Percentiles rank a stretch among this genome's conserved stretches.
These are phyloP conservation scores for Chaetoceros tenuissimus DNA, from an alignment of 108 stramenopile species.

Conservation along the genomic window DNA sequence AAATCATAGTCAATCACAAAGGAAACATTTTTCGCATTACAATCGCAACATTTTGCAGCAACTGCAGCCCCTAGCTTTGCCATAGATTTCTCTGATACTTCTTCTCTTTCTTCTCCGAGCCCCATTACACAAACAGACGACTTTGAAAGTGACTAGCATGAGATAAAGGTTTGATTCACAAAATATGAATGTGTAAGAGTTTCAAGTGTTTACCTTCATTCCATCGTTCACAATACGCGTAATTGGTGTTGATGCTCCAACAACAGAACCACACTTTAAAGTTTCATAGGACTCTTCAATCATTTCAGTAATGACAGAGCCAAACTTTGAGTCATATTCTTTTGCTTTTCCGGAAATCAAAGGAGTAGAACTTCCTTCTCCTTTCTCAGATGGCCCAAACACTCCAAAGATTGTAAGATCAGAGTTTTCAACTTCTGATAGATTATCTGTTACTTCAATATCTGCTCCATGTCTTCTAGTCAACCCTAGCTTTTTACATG, in stretches of 20 bases:
- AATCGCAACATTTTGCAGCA: background rate
- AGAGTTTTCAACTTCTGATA: conserved; percentile 27
- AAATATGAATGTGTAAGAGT: background rate
- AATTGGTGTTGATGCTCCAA: conserved; percentile 54
- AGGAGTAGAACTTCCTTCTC: conserved; percentile 30
- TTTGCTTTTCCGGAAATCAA: conserved; percentile 40
- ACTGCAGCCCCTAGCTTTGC: background rate
- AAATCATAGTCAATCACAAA: background rate
- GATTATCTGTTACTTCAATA: conserved; percentile 13
- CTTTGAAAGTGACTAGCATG: no score
- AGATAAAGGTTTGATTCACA: no score
- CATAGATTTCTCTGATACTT: background rate
- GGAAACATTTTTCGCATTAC: background rate
- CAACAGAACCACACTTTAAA: conserved; percentile 68
- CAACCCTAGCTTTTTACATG: conserved; percentile 69
- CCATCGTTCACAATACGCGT: conserved; percentile 28
- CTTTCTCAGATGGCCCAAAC: conserved; percentile 34
- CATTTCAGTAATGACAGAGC: conserved; percentile 51
- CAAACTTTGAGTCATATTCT: conserved; percentile 50
- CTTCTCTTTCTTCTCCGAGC: background rate
- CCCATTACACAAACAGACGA: no score
- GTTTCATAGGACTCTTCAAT: conserved; percentile 60
- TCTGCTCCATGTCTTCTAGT: conserved; percentile 23
- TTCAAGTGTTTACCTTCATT: conserved; percentile 15
- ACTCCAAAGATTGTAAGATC: conserved; percentile 69